Base-by-base conservation (phyloP, 1,284 basidiomycete species). In the Rhodotorula sp. region DNA sequence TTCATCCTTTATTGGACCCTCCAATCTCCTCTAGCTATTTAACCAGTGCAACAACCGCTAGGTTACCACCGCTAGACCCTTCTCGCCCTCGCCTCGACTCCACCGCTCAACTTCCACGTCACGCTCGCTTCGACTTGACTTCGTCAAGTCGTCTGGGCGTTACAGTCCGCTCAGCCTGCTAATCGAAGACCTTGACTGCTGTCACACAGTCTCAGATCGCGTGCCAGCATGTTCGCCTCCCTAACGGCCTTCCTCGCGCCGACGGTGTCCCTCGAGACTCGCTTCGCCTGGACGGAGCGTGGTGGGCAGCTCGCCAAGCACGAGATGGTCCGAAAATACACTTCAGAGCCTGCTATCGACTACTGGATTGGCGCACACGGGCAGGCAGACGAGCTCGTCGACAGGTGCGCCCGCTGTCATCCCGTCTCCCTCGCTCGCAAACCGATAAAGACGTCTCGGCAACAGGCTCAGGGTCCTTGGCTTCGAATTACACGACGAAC, bases 181-280 rank as follows among this genome's bases (percentile, higher is more conserved):
- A 18, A 13, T 44, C 40, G 40, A 44, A 13, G 40, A 13, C 40
- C 10, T 44, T 44, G 40, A 18, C 40, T 44, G 40, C 40, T 44
- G 40, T 13, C 15, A 9, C 37, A 22, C 44, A 37, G 13, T 30
- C n/a, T 31, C 26, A n/a, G 4, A 40, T n/a, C 40, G 5, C 15
- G 31, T 20, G 20, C 20, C 22, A 18, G 11, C 15, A 50, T 67
- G 31, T 67, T 67, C 56, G 11, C 40, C 13, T 50, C 44, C 9
- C 24, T 67, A 28, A 53, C 50, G 18, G 66, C 66, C 9, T 63
- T 59, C 55, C 59, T 67, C 56, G 52, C 60, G 26, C 55, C 50
- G 15, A 37, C 51, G 3, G 34, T 54, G 26, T n/a, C 66, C n/a
- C 55, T 50, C 11, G 57, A 60, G 13, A 46, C 55, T 15, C 46